Base-by-base conservation (phyloP, 225 moss, liverwort and hornwort species). In the Sphagnum contortum region DNA sequence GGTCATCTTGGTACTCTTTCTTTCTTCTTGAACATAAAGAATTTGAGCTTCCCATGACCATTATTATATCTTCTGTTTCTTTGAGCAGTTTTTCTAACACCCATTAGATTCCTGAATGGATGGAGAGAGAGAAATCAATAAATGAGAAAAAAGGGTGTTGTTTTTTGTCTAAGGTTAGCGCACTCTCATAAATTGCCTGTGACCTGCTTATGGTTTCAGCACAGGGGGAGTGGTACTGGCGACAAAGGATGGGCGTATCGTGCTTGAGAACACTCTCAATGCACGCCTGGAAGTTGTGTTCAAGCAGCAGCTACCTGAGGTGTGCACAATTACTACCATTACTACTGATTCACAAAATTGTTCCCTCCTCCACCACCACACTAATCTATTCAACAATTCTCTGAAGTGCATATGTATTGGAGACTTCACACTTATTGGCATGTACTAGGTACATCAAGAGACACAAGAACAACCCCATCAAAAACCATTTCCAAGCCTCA, bases 201-300 rank as follows among this genome's bases (percentile, higher is more conserved):
- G 6, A 7, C 10, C 44, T n/a, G 8, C 11, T 11, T 54, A 10
- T 53, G 44, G 57, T 6, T 10, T 53, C 68, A 84, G 81, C 61
- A 82, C 80, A 53, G 88, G 88, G n/a, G 86, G 88, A 63, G 78
- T 88, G 48, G 88, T 88, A 48, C 62, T 88, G 70, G 88, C 88
- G 47, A 85, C 86, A n/a, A 86, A 86, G 62, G 88, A 88, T 70
- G 82, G 85, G 55, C 82, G 85, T 61, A 88, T 88, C 57, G 72
- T 88, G 72, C 79, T 85, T 74, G 88, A 88, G 63, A 88, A 88
- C 73, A 71, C 82, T 6, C 72, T 88, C 45, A 85, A 88, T 71
- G 88, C 88, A 46, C 85, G 88, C 46, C 73, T 88, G 65, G 88
- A 88, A 76, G 85, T 88, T 70, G 75, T 80, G 55, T 88, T 82